Base-by-base conservation (phyloP, 768 basidiomycete species). In the Tylopilus felleus region DNA sequence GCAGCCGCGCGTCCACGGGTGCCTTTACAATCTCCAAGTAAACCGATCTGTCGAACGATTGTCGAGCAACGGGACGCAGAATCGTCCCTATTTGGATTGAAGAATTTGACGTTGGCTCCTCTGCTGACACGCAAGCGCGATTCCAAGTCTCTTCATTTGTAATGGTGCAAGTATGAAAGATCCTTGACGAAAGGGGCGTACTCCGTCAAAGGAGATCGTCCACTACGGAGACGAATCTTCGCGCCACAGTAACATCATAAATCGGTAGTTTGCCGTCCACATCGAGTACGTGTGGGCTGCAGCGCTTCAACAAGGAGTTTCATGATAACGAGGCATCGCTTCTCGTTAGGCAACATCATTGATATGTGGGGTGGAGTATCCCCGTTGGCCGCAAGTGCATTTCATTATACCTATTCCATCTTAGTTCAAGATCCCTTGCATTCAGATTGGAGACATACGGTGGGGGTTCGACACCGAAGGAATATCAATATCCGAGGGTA, bases 361-460 rank as follows among this genome's bases (percentile, higher is more conserved):
- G 46, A 46, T 4, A 58, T 1, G 12, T 59, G 58, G 0, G 58
- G 36, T 1, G 43, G 58, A 10, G 58, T 52, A 22, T 59, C 56
- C 3, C 58, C 58, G 14, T 59, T 58, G 12, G 6, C 10, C 8
- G 43, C 38, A 17, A 59, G 1, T 0, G 33, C 25, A 43, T 49
- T 25, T n/a, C 3, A 17, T 5, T 1, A 56, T 28, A 9, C 10
- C 58, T 60, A 7, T 0, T 17, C 5, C 1, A 9, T 13, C 0
- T 60, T 33, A 60, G 33, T 7, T 1, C 8, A 3, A 22, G 10
- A 6, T 4, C 0, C 31, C 13, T 13, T 33, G 12, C 31, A 33
- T 33, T 33, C 31, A 33, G 31, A 33, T 13, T 4, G 12, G 12
- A 33, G 31, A 33, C 31, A 10, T 33, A 33, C 29, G 5, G 12